Percentiles rank a stretch among this genome's conserved stretches.
phyloP scores from a whole-genome alignment of 2,329 filamentous ascomycete genomes.

The Ilyonectria mors-panacis region DNA sequence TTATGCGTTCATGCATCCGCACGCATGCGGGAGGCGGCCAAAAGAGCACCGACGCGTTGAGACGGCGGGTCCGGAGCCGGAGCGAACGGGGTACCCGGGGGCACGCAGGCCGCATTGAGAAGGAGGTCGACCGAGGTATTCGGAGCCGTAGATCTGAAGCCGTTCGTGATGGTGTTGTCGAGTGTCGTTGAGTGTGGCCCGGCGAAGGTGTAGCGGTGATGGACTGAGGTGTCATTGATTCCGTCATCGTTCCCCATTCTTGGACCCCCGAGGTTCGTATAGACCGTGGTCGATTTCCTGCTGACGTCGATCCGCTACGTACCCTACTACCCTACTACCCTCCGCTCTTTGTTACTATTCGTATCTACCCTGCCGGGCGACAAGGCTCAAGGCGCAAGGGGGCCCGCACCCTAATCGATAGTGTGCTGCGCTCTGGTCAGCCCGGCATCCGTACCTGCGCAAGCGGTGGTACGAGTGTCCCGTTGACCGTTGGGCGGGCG shows the following conservation, averaged over 20 bases:
- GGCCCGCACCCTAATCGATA: constrained; percentile 33
- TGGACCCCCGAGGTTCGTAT: constrained; percentile 27
- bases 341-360: constrained; percentile 30
- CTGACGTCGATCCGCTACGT: constrained; percentile 29
- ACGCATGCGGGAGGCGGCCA: not conserved
- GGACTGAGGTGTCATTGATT: constrained; percentile 25
- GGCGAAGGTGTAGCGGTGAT: not conserved
- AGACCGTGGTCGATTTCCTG: constrained; percentile 27
- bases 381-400: constrained; percentile 13
- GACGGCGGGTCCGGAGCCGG: constrained; percentile 7
- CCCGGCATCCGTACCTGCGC: constrained; percentile 45
- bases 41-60: constrained; percentile 24
- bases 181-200: not conserved
- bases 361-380: constrained; percentile 28
- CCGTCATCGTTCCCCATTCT: constrained; percentile 22
- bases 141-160: constrained; percentile 14
- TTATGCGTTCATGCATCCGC: constrained; percentile 50
- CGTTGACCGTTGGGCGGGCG: constrained; percentile 29
- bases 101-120: not conserved
- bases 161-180: constrained; percentile 2
- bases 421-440: constrained; percentile 34
- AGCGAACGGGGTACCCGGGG: not conserved
- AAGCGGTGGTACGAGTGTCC: constrained; percentile 42
- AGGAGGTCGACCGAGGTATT: not conserved
- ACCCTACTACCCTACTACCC: constrained; percentile 3